Evolutionary conservation across 2,329 filamentous ascomycete genomes (phyloP).

Genomic region (Trichoderma atroviride): DNA sequence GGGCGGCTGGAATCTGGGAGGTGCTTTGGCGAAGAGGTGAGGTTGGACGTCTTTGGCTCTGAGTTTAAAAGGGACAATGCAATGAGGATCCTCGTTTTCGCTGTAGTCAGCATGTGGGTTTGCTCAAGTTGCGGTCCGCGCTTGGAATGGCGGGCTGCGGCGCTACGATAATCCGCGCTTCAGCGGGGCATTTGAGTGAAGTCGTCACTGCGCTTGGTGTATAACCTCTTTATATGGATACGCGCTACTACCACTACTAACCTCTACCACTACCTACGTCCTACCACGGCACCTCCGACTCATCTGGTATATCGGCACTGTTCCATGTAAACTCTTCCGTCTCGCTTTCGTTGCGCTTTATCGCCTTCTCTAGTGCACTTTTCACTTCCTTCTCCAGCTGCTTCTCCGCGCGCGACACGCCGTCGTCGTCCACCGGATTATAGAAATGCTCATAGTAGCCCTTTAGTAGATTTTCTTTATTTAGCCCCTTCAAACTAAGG

Average conservation of each 20-base stretch:
- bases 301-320: slow-evolving; percentile 56
- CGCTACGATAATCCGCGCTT: slow-evolving; percentile 12
- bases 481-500: slow-evolving; percentile 60
- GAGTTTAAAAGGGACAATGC: slow-evolving; percentile 28
- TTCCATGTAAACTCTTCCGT: slow-evolving; percentile 66
- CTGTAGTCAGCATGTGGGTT: slow-evolving; percentile 26
- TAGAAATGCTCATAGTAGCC: slow-evolving; percentile 64
- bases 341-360: slow-evolving; percentile 68
- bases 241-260: not conserved
- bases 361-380: slow-evolving; percentile 57
- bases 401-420: slow-evolving; percentile 63
- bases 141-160: slow-evolving; percentile 5
- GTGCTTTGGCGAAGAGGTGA: slow-evolving; percentile 24
- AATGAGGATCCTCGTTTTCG: slow-evolving; percentile 27
- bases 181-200: not conserved
- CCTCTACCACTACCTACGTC: slow-evolving; percentile 28
- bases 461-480: slow-evolving; percentile 60
- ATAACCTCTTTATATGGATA: not conserved
- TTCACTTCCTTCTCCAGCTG: slow-evolving; percentile 59
- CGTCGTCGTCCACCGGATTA: slow-evolving; percentile 68
- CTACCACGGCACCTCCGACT: slow-evolving; percentile 42
- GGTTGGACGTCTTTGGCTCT: slow-evolving; percentile 20
- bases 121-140: not conserved
- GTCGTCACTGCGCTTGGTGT: slow-evolving; percentile 17
- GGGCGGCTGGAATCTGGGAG: slow-evolving; percentile 20